Conservation (phyloP, 805 yeast genomes). For the Soucietia sequanensis region DNA sequence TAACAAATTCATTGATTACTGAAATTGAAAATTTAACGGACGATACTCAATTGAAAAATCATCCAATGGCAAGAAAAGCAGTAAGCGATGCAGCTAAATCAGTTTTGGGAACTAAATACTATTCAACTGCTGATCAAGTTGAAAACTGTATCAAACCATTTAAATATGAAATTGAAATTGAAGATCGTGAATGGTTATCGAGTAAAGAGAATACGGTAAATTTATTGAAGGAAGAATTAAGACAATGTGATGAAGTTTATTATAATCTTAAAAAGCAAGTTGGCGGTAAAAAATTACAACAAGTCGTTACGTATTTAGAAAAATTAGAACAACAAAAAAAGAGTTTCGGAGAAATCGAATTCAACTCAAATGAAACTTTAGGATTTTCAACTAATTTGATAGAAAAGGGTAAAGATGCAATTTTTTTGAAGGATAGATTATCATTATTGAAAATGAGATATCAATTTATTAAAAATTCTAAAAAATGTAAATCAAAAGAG, state of each 20-base stretch:
- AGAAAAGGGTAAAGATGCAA: slow-evolving; percentile 78
- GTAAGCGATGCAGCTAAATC: slow-evolving; percentile 82
- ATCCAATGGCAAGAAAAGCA: slow-evolving; percentile 80
- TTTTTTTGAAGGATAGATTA: slow-evolving; percentile 73
- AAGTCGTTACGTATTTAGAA: slow-evolving; percentile 73
- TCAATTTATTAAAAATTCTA: slow-evolving; percentile 65
- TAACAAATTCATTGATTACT: slow-evolving; percentile 74
- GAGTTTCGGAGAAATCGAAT: slow-evolving; percentile 30
- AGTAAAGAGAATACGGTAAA: slow-evolving; percentile 76
- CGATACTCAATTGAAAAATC: slow-evolving; percentile 73
- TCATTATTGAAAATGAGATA: slow-evolving; percentile 71
- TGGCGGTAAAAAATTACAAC: slow-evolving; percentile 81
- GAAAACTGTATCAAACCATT: slow-evolving; percentile 98
- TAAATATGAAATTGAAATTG: slow-evolving; percentile 95
- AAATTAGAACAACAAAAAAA: slow-evolving; percentile 40
- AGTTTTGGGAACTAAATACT: slow-evolving; percentile 75
- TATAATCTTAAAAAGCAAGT: slow-evolving; percentile 60
- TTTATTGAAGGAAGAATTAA: slow-evolving; percentile 77
- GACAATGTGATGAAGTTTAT: slow-evolving; percentile 72
- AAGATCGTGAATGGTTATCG: slow-evolving; percentile 87
- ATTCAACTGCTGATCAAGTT: slow-evolving; percentile 95
- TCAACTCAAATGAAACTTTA: slow-evolving; percentile 63
- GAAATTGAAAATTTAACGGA: slow-evolving; percentile 76
- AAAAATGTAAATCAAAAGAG: slow-evolving; percentile 72
- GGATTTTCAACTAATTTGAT: slow-evolving; percentile 81